Conservation (phyloP, 139 green algal genomes). For the Dunaliella primolecta region DNA sequence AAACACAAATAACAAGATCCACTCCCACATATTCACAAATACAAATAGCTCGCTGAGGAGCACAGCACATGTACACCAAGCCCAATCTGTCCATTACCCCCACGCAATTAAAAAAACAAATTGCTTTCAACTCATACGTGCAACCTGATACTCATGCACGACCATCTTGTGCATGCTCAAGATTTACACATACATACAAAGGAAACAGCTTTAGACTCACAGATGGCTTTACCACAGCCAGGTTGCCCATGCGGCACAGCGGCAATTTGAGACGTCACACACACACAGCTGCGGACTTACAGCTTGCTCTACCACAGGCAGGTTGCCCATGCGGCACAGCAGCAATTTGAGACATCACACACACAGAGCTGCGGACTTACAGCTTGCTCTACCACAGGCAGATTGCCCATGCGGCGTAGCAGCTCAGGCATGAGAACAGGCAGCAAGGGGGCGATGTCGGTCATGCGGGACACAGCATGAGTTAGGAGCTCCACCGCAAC, state of each 20-base stretch:
- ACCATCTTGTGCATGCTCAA: too few relatives aligned
- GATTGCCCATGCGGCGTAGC: slow-evolving; percentile 42
- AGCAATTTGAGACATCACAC: neutral
- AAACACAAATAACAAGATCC: too few relatives aligned
- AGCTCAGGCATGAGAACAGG: slow-evolving; percentile 56
- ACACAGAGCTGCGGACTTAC: slow-evolving; percentile 31
- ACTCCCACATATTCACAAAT: neutral
- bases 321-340: slow-evolving; percentile 41
- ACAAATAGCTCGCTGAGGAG: too few relatives aligned
- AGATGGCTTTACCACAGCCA: slow-evolving; percentile 56
- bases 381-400: slow-evolving; percentile 58
- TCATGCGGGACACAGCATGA: slow-evolving; percentile 13
- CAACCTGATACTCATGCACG: too few relatives aligned
- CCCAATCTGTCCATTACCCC: too few relatives aligned
- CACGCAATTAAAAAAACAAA: too few relatives aligned
- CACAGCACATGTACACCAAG: neutral
- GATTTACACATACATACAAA: neutral
- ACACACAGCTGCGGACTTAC: slow-evolving; percentile 35
- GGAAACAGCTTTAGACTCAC: slow-evolving; percentile 35
- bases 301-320: slow-evolving; percentile 58
- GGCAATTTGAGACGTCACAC: neutral
- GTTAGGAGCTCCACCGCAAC: slow-evolving; percentile 41
- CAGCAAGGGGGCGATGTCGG: slow-evolving; percentile 46
- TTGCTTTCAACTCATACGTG: too few relatives aligned
- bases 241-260: slow-evolving; percentile 41